phyloP scores from a whole-genome alignment of 805 yeast genomes.

The Huiozyma naganishii region DNA sequence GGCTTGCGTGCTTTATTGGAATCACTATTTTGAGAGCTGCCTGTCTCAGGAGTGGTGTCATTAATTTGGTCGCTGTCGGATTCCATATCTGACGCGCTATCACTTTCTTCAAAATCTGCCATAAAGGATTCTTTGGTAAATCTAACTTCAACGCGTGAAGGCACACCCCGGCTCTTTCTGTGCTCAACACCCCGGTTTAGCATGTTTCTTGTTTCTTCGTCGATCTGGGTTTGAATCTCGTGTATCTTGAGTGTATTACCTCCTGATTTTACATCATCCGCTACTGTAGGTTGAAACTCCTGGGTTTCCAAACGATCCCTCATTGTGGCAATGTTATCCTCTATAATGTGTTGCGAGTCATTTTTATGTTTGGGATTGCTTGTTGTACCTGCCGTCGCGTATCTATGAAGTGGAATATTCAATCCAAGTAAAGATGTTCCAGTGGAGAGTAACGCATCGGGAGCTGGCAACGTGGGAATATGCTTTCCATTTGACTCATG shows the following conservation, averaged over 20 bases:
- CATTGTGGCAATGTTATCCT: neutral
- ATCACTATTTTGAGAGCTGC: neutral
- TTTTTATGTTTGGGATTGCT: no score
- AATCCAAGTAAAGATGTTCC: no score
- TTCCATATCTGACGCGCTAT: constrained; percentile 3
- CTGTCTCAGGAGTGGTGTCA: neutral
- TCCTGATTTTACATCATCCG: neutral
- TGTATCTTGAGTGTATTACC: constrained; percentile 8
- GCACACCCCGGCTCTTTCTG: neutral
- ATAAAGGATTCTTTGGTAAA: constrained; percentile 17
- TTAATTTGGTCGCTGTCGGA: neutral
- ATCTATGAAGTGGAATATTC: no score
- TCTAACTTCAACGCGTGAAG: neutral
- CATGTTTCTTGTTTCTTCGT: constrained; percentile 2
- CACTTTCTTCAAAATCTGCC: constrained; percentile 13
- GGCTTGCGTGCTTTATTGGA: neutral
- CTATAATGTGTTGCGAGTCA: neutral
- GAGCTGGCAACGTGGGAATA: no score
- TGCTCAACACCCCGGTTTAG: neutral
- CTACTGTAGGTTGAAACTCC: neutral
- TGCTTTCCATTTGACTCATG: no score
- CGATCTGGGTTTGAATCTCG: constrained; percentile 11
- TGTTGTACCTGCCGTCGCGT: no score
- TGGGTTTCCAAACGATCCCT: neutral
- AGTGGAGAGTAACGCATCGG: no score